Evolutionary conservation across 768 basidiomycete species (phyloP).

Genomic region (Russula ochroleuca): DNA sequence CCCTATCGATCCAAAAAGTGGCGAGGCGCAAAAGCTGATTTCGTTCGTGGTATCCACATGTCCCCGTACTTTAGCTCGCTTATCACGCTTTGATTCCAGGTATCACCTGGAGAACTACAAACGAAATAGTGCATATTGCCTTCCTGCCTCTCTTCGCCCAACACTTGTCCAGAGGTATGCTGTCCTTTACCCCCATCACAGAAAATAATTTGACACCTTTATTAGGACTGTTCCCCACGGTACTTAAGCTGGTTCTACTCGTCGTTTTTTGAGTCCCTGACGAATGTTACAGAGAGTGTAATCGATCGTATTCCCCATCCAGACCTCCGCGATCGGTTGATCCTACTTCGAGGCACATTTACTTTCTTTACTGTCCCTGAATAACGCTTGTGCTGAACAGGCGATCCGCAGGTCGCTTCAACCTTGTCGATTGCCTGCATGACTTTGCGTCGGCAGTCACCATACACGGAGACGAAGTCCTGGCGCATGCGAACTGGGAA

Average conservation of each 20-base stretch:
- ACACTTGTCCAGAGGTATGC: conserved; percentile 79
- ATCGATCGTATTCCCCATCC: conserved; percentile 89
- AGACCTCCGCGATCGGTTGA: conserved; percentile 86
- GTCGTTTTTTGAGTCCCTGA: neutral
- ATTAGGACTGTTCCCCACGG: conserved; percentile 75
- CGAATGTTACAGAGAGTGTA: conserved; percentile 61
- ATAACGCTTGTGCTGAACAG: conserved; percentile 4
- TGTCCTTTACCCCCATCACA: neutral
- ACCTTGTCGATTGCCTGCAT: conserved; percentile 73
- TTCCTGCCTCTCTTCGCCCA: conserved; percentile 83
- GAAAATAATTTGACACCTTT: conserved; percentile 15
- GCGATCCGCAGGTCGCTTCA: conserved; percentile 58
- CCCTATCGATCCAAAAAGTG: conserved; percentile 66
- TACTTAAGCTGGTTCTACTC: conserved; percentile 33
- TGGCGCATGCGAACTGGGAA: conserved; percentile 91
- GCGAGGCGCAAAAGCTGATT: conserved; percentile 79
- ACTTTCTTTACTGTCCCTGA: neutral
- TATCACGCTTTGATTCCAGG: conserved; percentile 37
- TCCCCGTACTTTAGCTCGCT: neutral
- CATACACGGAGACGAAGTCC: conserved; percentile 86
- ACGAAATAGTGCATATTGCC: conserved; percentile 78
- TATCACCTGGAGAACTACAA: conserved; percentile 92
- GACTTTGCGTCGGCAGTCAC: conserved; percentile 65
- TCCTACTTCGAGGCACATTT: conserved; percentile 67
- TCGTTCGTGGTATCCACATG: conserved; percentile 43